Evolutionary conservation across 2,329 filamentous ascomycete species (phyloP), one percentile per base, ranked within the genome.

Genomic region (Beauveria varroae): DNA sequence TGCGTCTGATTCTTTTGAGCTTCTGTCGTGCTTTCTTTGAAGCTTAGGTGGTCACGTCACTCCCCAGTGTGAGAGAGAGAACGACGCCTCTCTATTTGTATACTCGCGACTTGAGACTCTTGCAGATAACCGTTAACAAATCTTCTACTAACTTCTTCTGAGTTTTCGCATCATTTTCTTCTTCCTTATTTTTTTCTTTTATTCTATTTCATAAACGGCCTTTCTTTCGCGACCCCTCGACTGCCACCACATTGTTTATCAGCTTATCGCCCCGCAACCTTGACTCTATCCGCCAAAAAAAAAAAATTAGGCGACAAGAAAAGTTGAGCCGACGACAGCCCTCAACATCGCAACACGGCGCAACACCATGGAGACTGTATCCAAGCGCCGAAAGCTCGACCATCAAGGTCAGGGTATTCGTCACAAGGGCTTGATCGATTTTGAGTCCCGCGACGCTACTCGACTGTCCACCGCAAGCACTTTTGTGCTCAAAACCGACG

Each of bases 401-500:
- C 77, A 81, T 64, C 66, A 66, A 41, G 71, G 70, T 60, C 65
- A 68, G 41, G 70, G 72, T 51, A 50, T 76, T 46, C 70, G 69
- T 22, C 72, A 74, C 53, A 66, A 71, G 58, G 69, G 67, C 20
- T 72, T 77, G 60, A 75, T 77, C 54, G 71, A 76, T 62, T 76
- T 79, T 57, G 73, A 78, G 64, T 71, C 73, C 53, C 72, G 70
- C 40, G 73, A 69, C 61, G 69, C 77, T 4, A 70, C 76, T 43
- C 72, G 73, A 22, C 68, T 79, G 50, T 75, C 78, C 37, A 76
- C 79, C 9, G 76, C 81, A 18, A 83, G 80, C 69, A 79, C 81
- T 40, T 86, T 86, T 65, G 75, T 84, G 53, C 70, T 86, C 55
- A 81, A 86, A 71, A 82, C 83, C 3, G 81, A 85, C 51, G 83